phyloP scores from a whole-genome alignment of 2,329 filamentous ascomycete genomes.

The Ophiostoma quercus region DNA sequence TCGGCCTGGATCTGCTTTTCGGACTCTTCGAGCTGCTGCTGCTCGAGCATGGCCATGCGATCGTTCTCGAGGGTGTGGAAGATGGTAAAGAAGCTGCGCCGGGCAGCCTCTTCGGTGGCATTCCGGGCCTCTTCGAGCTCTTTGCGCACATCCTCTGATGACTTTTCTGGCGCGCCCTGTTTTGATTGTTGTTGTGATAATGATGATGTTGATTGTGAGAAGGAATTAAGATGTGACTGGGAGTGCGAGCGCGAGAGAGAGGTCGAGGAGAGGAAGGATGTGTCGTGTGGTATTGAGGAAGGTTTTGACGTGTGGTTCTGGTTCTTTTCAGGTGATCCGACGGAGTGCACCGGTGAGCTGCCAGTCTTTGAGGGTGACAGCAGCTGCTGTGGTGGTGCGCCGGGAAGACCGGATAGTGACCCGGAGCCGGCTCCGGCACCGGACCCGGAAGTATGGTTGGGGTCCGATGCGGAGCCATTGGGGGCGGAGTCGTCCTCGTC shows the following conservation, averaged over 20 bases:
- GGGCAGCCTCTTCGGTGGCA: constrained; percentile 82
- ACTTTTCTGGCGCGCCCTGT: constrained; percentile 41
- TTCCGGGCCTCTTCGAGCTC: constrained; percentile 88
- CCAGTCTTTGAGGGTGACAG: constrained; percentile 66
- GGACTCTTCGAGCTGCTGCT: constrained; percentile 92
- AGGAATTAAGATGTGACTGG: constrained; percentile 24
- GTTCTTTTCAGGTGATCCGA: constrained; percentile 56
- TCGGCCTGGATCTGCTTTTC: constrained; percentile 95
- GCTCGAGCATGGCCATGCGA: constrained; percentile 91
- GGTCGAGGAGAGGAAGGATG: constrained; percentile 26
- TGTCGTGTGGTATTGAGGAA: constrained; percentile 42
- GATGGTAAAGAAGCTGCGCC: constrained; percentile 83
- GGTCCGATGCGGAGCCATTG: constrained; percentile 39
- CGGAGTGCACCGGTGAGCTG: constrained; percentile 60
- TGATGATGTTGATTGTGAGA: constrained; percentile 15
- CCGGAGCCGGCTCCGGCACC: constrained; percentile 11
- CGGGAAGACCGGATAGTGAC: constrained; percentile 29
- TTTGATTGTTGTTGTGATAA: constrained; percentile 7
- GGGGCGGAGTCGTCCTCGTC: constrained; percentile 57
- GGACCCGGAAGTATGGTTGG: constrained; percentile 10
- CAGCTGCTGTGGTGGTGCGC: constrained; percentile 52
- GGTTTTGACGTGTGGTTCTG: constrained; percentile 40
- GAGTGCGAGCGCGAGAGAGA: constrained; percentile 21
- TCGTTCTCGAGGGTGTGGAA: constrained; percentile 97
- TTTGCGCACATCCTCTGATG: constrained; percentile 83